phyloP scores from a whole-genome alignment of 2,329 filamentous ascomycete genomes.

The Xylaria arbuscula region DNA sequence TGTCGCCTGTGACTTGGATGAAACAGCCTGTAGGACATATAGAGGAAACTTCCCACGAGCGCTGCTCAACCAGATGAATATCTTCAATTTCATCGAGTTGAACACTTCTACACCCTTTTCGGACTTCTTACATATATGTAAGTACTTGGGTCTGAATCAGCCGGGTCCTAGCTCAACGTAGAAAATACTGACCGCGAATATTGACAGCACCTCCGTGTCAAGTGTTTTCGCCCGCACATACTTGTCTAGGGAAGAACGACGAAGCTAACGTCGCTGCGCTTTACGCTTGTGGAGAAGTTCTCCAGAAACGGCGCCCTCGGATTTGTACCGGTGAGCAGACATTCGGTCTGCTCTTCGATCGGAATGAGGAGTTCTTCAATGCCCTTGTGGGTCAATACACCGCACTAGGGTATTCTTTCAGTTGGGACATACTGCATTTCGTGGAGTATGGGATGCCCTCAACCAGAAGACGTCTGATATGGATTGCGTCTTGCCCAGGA shows the following conservation, averaged over 20 bases:
- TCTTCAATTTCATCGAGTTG: conserved; percentile 58
- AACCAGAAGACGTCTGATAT: conserved; percentile 61
- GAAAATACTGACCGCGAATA: neutral
- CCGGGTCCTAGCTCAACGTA: too few species aligned
- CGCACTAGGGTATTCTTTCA: conserved; percentile 71
- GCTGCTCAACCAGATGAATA: conserved; percentile 58
- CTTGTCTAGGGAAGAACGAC: conserved; percentile 64
- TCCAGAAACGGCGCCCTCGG: conserved; percentile 69
- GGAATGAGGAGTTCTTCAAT: conserved; percentile 65
- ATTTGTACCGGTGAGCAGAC: conserved; percentile 83
- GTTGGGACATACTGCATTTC: conserved; percentile 70
- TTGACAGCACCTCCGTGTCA: conserved; percentile 72
- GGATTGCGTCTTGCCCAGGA: conserved; percentile 72
- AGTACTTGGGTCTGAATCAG: neutral
- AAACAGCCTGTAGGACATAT: conserved; percentile 66
- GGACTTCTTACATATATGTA: conserved; percentile 76
- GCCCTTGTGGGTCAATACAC: conserved; percentile 72
- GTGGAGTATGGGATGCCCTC: conserved; percentile 63
- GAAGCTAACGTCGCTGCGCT: conserved; percentile 72
- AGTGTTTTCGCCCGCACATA: conserved; percentile 76
- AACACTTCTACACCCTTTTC: conserved; percentile 54
- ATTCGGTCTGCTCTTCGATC: conserved; percentile 67
- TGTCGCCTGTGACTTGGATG: conserved; percentile 72
- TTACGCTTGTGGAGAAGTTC: conserved; percentile 61
- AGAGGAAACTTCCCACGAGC: conserved; percentile 65